Percentiles rank a stretch among this genome's conserved stretches.
Conservation (phyloP, 208 protist genomes). For the Strigomonas galati region DNA sequence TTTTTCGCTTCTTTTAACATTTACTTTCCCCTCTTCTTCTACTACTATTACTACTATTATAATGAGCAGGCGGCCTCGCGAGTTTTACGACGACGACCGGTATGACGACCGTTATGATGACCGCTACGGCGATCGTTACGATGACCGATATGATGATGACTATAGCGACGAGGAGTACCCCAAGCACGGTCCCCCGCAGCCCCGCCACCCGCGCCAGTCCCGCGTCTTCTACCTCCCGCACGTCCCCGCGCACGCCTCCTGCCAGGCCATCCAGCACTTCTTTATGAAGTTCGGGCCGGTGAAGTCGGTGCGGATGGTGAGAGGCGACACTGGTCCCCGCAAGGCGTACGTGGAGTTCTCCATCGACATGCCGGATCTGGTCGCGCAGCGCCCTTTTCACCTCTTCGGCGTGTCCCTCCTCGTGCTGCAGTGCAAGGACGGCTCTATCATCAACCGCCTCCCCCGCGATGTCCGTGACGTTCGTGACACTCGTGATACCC, state of each 20-base stretch:
- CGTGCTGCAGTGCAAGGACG: background rate
- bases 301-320: slow-evolving; percentile 8
- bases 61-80: background rate
- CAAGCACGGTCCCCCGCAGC: background rate
- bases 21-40: background rate
- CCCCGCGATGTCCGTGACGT: too few relatives aligned
- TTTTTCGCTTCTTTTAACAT: background rate
- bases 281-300: slow-evolving; percentile 20
- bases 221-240: background rate
- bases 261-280: slow-evolving; percentile 3
- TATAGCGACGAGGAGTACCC: background rate
- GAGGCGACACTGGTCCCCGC: background rate
- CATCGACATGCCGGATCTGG: slow-evolving; percentile 4
- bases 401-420: background rate
- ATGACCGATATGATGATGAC: background rate
- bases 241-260: background rate
- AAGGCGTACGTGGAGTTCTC: slow-evolving; percentile 18
- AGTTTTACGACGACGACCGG: background rate
- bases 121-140: background rate
- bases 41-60: background rate
- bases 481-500: too few relatives aligned
- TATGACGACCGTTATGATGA: background rate
- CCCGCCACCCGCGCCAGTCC: too few relatives aligned
- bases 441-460: background rate
- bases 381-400: slow-evolving; percentile 11